These are phyloP conservation scores for Cardamine occulta DNA, from an alignment of 345 rosid genomes.

Conservation along the genomic window DNA sequence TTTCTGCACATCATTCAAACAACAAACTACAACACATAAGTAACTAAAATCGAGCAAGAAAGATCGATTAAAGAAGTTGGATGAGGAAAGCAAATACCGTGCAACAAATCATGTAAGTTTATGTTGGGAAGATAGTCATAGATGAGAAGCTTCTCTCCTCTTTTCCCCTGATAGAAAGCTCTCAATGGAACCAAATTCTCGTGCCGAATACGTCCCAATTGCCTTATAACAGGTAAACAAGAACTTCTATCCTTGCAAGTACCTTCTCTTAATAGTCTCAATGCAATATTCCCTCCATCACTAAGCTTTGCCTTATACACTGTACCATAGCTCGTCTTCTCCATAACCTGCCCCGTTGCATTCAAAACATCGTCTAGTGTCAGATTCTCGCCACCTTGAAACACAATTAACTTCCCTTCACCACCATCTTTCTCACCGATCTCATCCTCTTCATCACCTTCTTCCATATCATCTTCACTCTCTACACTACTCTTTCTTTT, in stretches of 20 bases:
- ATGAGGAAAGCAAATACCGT: slow-evolving; percentile 53
- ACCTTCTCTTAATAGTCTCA: slow-evolving; percentile 93
- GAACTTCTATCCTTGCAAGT: slow-evolving; percentile 84
- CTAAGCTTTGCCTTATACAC: slow-evolving; percentile 94
- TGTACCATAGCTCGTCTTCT: slow-evolving; percentile 93
- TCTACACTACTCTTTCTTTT: slow-evolving; percentile 63
- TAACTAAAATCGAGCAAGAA: not conserved
- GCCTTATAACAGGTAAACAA: slow-evolving; percentile 76
- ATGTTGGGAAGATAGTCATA: slow-evolving; percentile 90
- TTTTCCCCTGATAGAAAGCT: slow-evolving; percentile 97
- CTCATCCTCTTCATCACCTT: slow-evolving; percentile 63
- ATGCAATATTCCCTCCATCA: slow-evolving; percentile 92
- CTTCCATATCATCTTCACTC: slow-evolving; percentile 78
- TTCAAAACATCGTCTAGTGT: slow-evolving; percentile 90
- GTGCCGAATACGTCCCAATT: slow-evolving; percentile 78
- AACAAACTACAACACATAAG: not conserved
- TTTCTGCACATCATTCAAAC: slow-evolving; percentile 54
- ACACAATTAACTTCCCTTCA: slow-evolving; percentile 87
- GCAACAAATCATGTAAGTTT: slow-evolving; percentile 81
- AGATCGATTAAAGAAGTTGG: not conserved
- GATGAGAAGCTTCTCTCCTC: slow-evolving; percentile 97
- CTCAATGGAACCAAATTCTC: slow-evolving; percentile 90
- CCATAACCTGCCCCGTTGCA: slow-evolving; percentile 96
- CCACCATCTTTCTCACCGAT: slow-evolving; percentile 33
- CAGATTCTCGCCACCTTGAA: slow-evolving; percentile 97